phyloP scores from a whole-genome alignment of 1,284 basidiomycete species.

The Cryptococcus hybrid region DNA sequence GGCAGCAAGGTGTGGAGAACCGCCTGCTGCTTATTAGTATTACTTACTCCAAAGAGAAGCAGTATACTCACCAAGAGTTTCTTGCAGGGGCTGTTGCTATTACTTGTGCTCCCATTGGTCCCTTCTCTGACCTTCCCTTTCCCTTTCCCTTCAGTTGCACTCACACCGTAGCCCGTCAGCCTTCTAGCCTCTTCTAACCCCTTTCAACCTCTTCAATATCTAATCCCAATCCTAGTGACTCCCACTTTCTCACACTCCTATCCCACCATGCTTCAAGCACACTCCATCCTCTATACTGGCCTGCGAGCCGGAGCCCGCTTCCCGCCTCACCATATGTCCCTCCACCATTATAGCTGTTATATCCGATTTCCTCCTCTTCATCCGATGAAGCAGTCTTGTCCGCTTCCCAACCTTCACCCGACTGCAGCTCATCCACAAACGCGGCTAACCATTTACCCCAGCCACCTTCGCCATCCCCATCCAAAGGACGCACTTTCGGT shows the following conservation, averaged over 20 bases:
- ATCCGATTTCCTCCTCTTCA: conserved; percentile 71
- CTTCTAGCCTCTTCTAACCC: conserved; percentile 35
- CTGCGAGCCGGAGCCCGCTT: conserved; percentile 64
- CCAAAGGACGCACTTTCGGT: conserved; percentile 95
- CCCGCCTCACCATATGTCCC: conserved; percentile 67
- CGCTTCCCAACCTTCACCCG: conserved; percentile 79
- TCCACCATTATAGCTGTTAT: conserved; percentile 77
- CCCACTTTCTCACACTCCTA: conserved; percentile 77
- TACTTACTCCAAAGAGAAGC: neutral
- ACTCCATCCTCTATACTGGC: conserved; percentile 85
- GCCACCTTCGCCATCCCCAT: conserved; percentile 80
- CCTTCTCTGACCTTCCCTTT: conserved; percentile 26
- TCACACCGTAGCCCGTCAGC: conserved; percentile 19
- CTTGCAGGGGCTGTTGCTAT: conserved; percentile 31
- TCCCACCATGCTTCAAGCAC: conserved; percentile 90
- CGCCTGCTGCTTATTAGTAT: conserved; percentile 16
- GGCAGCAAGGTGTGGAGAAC: conserved; percentile 26
- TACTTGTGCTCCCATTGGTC: conserved; percentile 28
- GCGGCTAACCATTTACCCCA: conserved; percentile 95
- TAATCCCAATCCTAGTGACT: conserved; percentile 67
- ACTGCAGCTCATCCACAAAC: conserved; percentile 91
- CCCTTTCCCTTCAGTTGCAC: conserved; percentile 14
- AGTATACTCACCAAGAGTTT: conserved; percentile 40
- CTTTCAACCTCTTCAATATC: conserved; percentile 47
- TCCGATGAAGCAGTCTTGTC: conserved; percentile 54